Base-by-base conservation (phyloP, 164 flowering plant genomes). In the Taxillus chinensis region DNA sequence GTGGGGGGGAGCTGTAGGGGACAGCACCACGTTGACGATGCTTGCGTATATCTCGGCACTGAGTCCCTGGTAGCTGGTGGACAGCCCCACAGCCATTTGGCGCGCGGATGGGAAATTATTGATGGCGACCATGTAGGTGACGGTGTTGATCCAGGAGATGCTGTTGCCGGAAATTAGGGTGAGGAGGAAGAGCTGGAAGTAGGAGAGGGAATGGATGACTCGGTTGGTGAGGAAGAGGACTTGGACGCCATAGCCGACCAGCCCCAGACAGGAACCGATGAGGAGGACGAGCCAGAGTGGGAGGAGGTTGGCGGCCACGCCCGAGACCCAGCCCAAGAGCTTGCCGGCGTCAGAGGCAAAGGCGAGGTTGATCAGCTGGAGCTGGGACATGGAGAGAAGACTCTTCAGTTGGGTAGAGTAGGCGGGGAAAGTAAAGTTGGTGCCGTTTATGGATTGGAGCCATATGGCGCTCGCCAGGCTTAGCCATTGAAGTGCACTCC, bases 291-390 rank as follows among this genome's bases (percentile, higher is more conserved):
- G 59, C 81, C 82, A 80, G 7, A 85, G 82, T 5, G 97, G 98
- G 5, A 92, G 74, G 63, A 76, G 64, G 7, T 62, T 41, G 0
- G 92, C 77, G 1, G 95, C 98, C 2, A 88, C 10, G 64, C 97
- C 97, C 0, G 98, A 78, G 16, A 90, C 11, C 78, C 83, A 86
- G 3, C 92, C 97, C 3, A 92, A 61, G 48, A 90, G 74, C 67
- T 92, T 90, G 0, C 98, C 96, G 12, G 97, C 93, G 51, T 92
- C 98, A n/a, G 92, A 85, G 45, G 98, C 98, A 45, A 82, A 84
- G 46, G 98, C 92, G 0, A 92, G 83, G 72, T 83, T 83, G 83
- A 90, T 92, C 64, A 92, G 87, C 16, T 92, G 84, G 3, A 86
- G 49, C 63, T 92, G 97, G 45, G 96, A 78, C 37, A 86, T 39